Percentiles rank a stretch among this genome's conserved stretches.
Evolutionary conservation across 768 basidiomycete species (phyloP).

Genomic region (Tephrocybe sp.): DNA sequence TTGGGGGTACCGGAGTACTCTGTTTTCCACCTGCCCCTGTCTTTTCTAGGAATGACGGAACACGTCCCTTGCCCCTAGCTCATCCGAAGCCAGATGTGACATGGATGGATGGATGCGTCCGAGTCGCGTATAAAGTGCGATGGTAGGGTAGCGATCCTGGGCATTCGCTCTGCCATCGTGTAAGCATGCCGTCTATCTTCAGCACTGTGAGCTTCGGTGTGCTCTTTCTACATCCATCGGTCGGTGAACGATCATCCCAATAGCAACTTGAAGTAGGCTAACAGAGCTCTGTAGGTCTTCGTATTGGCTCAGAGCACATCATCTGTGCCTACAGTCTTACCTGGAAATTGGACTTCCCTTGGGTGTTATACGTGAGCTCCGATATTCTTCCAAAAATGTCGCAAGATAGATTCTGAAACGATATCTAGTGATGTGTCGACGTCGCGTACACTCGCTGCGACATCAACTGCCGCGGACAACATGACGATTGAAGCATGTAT

Average conservation of each 20-base stretch:
- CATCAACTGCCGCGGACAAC: conserved; percentile 36
- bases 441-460: conserved; percentile 51
- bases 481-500: conserved; percentile 54
- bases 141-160: neutral
- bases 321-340: conserved; percentile 2
- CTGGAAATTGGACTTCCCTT: conserved; percentile 7
- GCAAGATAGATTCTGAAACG: no score
- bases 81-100: neutral
- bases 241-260: neutral
- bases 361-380: conserved; percentile 10
- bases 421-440: conserved; percentile 31
- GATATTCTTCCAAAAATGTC: no score
- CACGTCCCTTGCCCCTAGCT: neutral
- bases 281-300: neutral
- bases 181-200: neutral
- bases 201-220: neutral
- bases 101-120: neutral
- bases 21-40: neutral
- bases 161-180: neutral
- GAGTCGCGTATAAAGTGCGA: conserved; percentile 7
- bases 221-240: neutral
- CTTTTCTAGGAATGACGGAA: neutral
- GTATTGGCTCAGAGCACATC: conserved; percentile 1
- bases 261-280: neutral
- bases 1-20: neutral